Percentiles rank a stretch among this genome's conserved stretches.
These are phyloP conservation scores for Pichia nakasei DNA, from an alignment of 805 yeast species.

Conservation along the genomic window DNA sequence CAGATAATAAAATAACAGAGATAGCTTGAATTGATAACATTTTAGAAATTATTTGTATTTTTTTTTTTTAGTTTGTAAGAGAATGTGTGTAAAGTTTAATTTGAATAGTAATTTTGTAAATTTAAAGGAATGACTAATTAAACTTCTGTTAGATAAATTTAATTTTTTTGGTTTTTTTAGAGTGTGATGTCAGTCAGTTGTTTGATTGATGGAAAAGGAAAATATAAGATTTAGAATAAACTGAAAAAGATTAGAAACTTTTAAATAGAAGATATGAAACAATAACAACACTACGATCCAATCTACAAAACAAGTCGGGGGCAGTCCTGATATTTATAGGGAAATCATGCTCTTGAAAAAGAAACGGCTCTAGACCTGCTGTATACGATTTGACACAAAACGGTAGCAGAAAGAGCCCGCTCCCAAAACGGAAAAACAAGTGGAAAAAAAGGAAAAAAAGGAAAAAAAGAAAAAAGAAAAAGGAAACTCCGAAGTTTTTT, in stretches of 20 bases:
- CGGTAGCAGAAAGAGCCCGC: background rate
- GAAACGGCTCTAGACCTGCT: background rate
- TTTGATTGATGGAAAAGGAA: background rate
- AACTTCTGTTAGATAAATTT: background rate
- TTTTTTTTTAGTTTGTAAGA: background rate
- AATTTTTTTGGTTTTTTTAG: background rate
- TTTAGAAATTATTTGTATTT: background rate
- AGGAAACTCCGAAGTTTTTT: background rate
- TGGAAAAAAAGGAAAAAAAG: background rate
- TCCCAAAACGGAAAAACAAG: background rate
- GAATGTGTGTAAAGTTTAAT: background rate
- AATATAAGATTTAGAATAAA: too few species aligned
- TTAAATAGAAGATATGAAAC: too few species aligned
- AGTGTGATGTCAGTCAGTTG: background rate
- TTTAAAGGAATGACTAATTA: background rate
- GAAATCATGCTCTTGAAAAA: background rate
- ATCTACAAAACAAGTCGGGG: background rate
- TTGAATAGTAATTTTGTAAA: background rate
- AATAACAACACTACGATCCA: too few species aligned
- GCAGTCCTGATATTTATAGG: background rate
- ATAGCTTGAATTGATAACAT: slow-evolving; percentile 8
- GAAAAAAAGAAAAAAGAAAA: background rate
- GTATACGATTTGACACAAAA: background rate
- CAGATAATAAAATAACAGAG: background rate
- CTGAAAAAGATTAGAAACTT: too few species aligned